Evolutionary conservation across 2,329 filamentous ascomycete genomes (phyloP), one percentile per base, ranked within the genome.

Genomic region (Dactylella cylindrospora): DNA sequence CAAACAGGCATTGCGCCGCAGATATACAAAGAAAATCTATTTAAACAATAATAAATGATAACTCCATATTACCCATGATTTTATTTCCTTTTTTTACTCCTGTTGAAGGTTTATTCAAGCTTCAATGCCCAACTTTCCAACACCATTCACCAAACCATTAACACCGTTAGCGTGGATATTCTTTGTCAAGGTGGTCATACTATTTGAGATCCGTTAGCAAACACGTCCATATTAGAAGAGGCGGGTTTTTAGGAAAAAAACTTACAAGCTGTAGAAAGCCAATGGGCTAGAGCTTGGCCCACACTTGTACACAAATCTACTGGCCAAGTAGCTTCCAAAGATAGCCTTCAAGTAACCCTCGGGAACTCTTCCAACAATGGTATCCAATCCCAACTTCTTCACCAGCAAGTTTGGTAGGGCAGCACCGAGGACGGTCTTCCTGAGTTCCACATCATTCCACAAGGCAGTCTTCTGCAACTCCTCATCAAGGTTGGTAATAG

Each of bases 261-360:
- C 86, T 83, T 77, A 90, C 87, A 97, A 98, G 73, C 95, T 89
- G 75, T 95, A 98, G 79, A 98, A 98, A 31, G 91, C 90, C 77
- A 98, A 97, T 71, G 96, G 91, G 77, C 86, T 93, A 3, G 93
- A 90, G 67, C 82, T 85, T 72, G 90, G 90, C 70, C 93, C 93
- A 72, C 91, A 93, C 73, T 95, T 84, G 74, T 98, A 98, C 32
- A 98, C 89, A 73, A 98, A 98, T 35, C 93, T 86, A 71, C 87
- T 94, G 41, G 93, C 91, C 67, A 98, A 79, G 75, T 91, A 96
- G 72, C 88, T 94, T 68, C 93, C 93, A 71, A 98, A 98, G 72
- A 98, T 97, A 67, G 90, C 86, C 67, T 90, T 83, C 65, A 98
- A 81, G 72, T 98, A 98, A 68, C 84, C 85, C 65, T 95, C 88